phyloP scores from a whole-genome alignment of 345 rosid species.

The Xanthoceras sorbifolium region DNA sequence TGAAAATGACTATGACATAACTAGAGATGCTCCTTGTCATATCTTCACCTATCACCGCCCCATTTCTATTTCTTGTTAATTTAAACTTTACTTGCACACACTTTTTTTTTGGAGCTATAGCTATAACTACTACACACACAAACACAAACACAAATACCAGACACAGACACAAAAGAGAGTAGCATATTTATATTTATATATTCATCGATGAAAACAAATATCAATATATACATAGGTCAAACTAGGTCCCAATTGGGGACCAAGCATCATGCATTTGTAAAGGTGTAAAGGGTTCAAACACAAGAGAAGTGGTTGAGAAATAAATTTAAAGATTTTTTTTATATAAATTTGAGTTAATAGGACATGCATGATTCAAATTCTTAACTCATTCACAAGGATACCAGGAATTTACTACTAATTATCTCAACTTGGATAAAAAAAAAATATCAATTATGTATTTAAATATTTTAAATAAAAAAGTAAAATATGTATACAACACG shows the following conservation, averaged over 20 bases:
- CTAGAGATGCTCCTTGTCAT: conserved; percentile 32
- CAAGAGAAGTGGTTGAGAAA: conserved; percentile 11
- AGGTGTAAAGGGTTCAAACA: conserved; percentile 9
- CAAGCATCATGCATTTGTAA: not conserved
- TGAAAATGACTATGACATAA: conserved; percentile 13
- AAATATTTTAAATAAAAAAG: too few relatives aligned
- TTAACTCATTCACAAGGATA: too few relatives aligned
- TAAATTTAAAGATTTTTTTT: not conserved
- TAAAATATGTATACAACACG: too few relatives aligned
- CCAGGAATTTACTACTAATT: too few relatives aligned
- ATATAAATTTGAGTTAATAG: too few relatives aligned
- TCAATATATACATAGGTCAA: conserved; percentile 15
- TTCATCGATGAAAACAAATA: not conserved
- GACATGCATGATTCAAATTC: too few relatives aligned
- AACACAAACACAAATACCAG: too few relatives aligned
- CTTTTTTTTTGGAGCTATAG: not conserved
- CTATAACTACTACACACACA: too few relatives aligned
- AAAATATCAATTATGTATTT: too few relatives aligned
- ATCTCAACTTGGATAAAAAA: too few relatives aligned
- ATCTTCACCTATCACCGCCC: conserved; percentile 25
- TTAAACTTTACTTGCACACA: not conserved
- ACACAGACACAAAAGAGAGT: not conserved
- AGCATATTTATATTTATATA: not conserved
- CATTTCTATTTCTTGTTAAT: not conserved
- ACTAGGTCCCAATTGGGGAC: conserved; percentile 6